Base-by-base conservation (phyloP, 169 alveolate species). In the Neospora caninum region DNA sequence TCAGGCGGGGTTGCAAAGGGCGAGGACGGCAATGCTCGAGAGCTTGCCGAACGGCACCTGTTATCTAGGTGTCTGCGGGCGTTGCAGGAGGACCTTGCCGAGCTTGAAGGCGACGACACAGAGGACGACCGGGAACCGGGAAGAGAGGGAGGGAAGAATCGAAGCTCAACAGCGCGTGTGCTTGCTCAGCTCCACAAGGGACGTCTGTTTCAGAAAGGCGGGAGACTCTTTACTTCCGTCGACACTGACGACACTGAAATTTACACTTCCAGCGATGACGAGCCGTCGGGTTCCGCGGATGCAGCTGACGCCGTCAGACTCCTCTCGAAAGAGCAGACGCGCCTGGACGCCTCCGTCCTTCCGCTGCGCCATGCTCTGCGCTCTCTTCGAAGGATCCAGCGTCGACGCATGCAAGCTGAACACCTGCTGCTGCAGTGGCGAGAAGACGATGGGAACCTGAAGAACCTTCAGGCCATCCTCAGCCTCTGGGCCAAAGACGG, bases 351-450 rank as follows among this genome's bases (percentile, higher is more conserved):
- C 41, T 27, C 89, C 43, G 89, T 41, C 27, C 89, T 82, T 4
- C 89, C 89, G n/a, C 89, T 82, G 2, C 89, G 89, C 18, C 69
- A 38, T 31, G 89, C 89, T 20, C 89, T 82, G 34, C 89, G 89
- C 41, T 38, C 41, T 9, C 69, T 82, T 22, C 89, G 89, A 22
- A 42, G 41, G n/a, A 18, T 29, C 2, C 89, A 82, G 89, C 53
- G 89, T 13, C 43, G 41, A 9, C 64, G 41, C 34, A 22, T 82
- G 67, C 89, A 43, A 20, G 67, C 67, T 25, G 41, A 42, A 49
- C 89, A 82, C 41, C 64, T 82, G 38, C 34, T 82, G 58, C 53
- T 39, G 41, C 69, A 82, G 89, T 82, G 89, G 89, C 69, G 38
- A 1, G 67, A 41, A 16, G 38, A 27, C 69, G 89, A 82, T 36